Base-by-base conservation (phyloP, 371 early-diverging fungal genomes). In the Rhizoclosmatium hyalinum region DNA sequence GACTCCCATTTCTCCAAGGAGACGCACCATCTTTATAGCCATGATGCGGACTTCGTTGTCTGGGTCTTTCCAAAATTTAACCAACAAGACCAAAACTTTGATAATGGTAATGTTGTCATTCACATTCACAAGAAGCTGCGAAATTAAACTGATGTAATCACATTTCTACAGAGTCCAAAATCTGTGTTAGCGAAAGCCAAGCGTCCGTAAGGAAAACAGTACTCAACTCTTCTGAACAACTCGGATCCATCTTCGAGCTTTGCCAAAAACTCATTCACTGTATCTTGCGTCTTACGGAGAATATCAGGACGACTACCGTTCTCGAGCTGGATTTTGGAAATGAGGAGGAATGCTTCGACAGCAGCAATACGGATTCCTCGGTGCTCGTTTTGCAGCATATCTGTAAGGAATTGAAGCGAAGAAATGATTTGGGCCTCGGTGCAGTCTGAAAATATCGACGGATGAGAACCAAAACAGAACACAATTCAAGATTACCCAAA, bases 1-100 rank as follows among this genome's bases (percentile, higher is more conserved):
- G 2, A 85, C 12, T 6, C 83, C 83, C 42, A 72, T 42, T 72
- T 83, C 83, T 12, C 82, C 83, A 14, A 83, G 79, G 12, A 70
- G 47, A 65, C 78, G 72, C 12, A 73, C 74, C 83, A 83, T 84
- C 44, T 83, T 82, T 42, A 86, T 84, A 5, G 88, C 57, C 12
- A 76, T 74, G n/a, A 77, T 73, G 14, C 86, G 79, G 5, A 83
- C 86, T 76, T 87, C 86, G 32, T 65, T 71, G 74, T 87, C 85
- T 0, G 80, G 82, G 77, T 87, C 88, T 56, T 73, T 73, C 88
- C 88, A 87, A 42, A 81, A 68, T 44, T 78, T 75, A 6, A 86
- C 77, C 46, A 87, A 72, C 2, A 80, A 53, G 19, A 60, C 45
- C 32, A 87, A 55, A 2, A 84, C 77, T n/a, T 77, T 42, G 19